phyloP scores from a whole-genome alignment of 768 basidiomycete genomes.

The Suillus variegatus region DNA sequence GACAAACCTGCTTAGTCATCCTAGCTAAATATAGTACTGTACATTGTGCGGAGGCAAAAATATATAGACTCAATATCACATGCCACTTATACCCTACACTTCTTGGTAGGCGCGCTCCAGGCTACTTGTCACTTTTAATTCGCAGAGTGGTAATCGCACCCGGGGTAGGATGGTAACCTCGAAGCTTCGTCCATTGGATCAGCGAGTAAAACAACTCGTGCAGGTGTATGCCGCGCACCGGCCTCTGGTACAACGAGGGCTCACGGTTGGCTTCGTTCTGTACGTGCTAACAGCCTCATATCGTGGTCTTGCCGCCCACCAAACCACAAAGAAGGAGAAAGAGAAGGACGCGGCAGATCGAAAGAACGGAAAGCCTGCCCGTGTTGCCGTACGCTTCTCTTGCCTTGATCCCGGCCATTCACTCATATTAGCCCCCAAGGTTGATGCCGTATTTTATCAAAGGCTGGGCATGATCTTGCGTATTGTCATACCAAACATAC shows the following conservation, averaged over 20 bases:
- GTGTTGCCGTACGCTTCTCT: constrained; percentile 63
- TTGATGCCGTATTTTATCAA: constrained; percentile 91
- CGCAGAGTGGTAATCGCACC: not conserved
- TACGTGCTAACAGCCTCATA: constrained; percentile 72
- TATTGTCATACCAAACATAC: constrained; percentile 86
- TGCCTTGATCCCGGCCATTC: not conserved
- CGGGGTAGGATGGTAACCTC: constrained; percentile 31
- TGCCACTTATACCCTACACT: not conserved
- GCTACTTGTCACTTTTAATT: not conserved
- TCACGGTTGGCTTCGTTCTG: constrained; percentile 69
- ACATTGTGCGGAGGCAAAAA: too few relatives aligned
- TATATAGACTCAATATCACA: not conserved
- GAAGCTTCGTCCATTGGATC: constrained; percentile 30
- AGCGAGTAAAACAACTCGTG: constrained; percentile 44
- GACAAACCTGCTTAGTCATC: too few relatives aligned
- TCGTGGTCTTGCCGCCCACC: constrained; percentile 50
- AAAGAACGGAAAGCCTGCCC: constrained; percentile 45
- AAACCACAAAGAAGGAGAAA: constrained; percentile 25
- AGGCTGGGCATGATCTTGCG: constrained; percentile 74
- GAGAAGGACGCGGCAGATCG: constrained; percentile 25
- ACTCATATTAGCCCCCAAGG: constrained; percentile 42
- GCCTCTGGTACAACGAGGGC: constrained; percentile 67
- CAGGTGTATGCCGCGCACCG: constrained; percentile 64
- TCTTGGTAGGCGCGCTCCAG: not conserved
- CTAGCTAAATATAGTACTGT: too few relatives aligned